These are phyloP conservation scores for Inonotus obliquus DNA, from an alignment of 1,284 basidiomycete species.

Conservation along the genomic window DNA sequence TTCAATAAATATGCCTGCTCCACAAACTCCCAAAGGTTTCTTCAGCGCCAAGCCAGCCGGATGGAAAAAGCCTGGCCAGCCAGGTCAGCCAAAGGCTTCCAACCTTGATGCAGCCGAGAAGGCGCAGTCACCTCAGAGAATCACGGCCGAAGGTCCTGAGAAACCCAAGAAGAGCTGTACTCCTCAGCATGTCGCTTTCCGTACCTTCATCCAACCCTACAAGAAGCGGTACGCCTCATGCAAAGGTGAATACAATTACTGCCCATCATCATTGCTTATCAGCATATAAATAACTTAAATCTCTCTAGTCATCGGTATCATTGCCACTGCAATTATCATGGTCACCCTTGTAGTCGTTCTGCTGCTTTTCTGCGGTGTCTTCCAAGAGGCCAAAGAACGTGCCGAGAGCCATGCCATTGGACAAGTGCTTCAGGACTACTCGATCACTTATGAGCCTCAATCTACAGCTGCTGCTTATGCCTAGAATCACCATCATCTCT, in stretches of 20 bases:
- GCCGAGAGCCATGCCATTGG: constrained; percentile 9
- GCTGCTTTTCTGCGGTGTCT: constrained; percentile 16
- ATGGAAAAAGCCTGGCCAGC: neutral
- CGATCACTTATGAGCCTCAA: neutral
- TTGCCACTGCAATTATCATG: constrained; percentile 1
- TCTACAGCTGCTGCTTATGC: neutral
- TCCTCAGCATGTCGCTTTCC: constrained; percentile 3
- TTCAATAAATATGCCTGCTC: neutral
- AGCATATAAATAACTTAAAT: neutral
- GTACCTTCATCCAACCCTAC: constrained; percentile 2
- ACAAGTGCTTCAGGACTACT: constrained; percentile 2
- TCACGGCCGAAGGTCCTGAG: constrained; percentile 1
- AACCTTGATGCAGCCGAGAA: constrained; percentile 4
- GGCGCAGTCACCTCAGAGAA: neutral
- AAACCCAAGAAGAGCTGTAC: constrained; percentile 7
- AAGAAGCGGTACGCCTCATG: neutral
- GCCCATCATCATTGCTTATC: neutral
- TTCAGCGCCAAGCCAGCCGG: constrained; percentile 1
- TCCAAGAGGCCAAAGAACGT: constrained; percentile 15
- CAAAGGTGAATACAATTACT: constrained; percentile 2
- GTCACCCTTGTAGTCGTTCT: constrained; percentile 7
- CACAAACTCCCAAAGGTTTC: neutral
- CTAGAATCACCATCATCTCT: neutral
- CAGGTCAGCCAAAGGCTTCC: neutral
- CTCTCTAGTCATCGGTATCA: constrained; percentile 3